Base-by-base conservation (phyloP, 164 flowering plant genomes). In the Litsea cubeba region DNA sequence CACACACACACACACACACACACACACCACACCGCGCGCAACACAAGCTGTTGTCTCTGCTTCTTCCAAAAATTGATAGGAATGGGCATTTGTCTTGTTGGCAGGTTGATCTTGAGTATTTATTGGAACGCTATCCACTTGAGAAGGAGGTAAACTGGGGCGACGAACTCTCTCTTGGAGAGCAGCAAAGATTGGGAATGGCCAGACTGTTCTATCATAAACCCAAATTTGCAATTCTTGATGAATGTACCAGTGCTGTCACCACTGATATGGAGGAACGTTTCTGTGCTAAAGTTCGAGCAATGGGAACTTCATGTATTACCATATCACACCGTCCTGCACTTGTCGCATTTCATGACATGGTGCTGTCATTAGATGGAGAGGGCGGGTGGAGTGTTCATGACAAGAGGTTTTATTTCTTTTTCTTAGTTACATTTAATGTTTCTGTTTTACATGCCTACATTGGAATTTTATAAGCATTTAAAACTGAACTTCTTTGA, bases 191-290 rank as follows among this genome's bases (percentile, higher is more conserved):
- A 74, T 76, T 96, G 78, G 99, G 99, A 50, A 96, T 96, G 99
- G 99, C 99, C 66, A 90, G 99, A 80, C 86, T 96, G 15, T 96
- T 96, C 79, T 96, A 94, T 82, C 99, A 96, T 79, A 96, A 92
- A 78, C 99, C 99, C 23, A 94, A 89, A 75, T 96, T 94, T 89
- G 99, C 99, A 50, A 96, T 96, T 82, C 94, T 96, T 76, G 99
- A 96, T 77, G 99, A 96, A 77, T 96, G 99, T 80, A 96, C 99
- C 12, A 96, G 99, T 85, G 99, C 99, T 80, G 99, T 96, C 71
- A 94, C 99, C 69, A 96, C 94, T 80, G 99, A 94, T 84, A 94
- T 96, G 99, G 99, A 96, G 79, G 99, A 92, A 79, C 91, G 99
- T 15, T 96, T 96, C 76, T 94, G 98, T 85, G 85, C 93, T 58